A percentile compares a stretch with the other conserved stretches of the same genome.
phyloP scores from a whole-genome alignment of 2,329 filamentous ascomycete species.

The Epichloe gansuensis region DNA sequence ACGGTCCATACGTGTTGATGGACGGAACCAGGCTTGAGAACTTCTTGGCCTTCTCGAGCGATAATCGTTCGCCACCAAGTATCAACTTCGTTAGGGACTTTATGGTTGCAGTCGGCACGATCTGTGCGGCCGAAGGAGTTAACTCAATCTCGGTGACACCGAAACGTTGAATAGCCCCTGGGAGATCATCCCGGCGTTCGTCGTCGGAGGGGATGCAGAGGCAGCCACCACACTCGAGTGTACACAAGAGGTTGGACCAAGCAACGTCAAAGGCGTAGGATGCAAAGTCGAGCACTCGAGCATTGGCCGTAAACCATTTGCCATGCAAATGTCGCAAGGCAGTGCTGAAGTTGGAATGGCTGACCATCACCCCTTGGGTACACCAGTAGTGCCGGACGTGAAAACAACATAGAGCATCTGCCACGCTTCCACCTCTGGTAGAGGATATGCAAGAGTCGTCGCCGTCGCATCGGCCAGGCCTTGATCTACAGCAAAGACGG shows the following conservation, averaged over 20 bases:
- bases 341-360: slow-evolving; percentile 11
- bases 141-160: slow-evolving; percentile 1
- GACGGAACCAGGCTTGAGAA: background rate
- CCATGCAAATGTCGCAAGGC: slow-evolving; percentile 9
- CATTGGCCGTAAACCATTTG: slow-evolving; percentile 7
- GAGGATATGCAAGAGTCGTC: background rate
- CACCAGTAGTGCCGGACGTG: slow-evolving; percentile 12
- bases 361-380: slow-evolving; percentile 14
- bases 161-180: slow-evolving; percentile 3
- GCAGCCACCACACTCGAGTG: slow-evolving; percentile 6
- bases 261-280: slow-evolving; percentile 6
- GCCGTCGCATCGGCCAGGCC: background rate
- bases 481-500: background rate
- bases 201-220: slow-evolving; percentile 9
- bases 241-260: slow-evolving; percentile 1
- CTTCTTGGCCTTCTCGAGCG: background rate
- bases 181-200: slow-evolving; percentile 5
- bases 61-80: background rate
- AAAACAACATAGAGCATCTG: slow-evolving; percentile 11
- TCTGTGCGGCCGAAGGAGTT: slow-evolving; percentile 1
- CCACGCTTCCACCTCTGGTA: background rate
- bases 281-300: slow-evolving; percentile 10
- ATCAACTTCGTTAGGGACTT: slow-evolving; percentile 1
- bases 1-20: slow-evolving; percentile 10
- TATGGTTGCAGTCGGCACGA: background rate